Conservation (phyloP, 2,329 filamentous ascomycete genomes). For the Volutella citrinella region DNA sequence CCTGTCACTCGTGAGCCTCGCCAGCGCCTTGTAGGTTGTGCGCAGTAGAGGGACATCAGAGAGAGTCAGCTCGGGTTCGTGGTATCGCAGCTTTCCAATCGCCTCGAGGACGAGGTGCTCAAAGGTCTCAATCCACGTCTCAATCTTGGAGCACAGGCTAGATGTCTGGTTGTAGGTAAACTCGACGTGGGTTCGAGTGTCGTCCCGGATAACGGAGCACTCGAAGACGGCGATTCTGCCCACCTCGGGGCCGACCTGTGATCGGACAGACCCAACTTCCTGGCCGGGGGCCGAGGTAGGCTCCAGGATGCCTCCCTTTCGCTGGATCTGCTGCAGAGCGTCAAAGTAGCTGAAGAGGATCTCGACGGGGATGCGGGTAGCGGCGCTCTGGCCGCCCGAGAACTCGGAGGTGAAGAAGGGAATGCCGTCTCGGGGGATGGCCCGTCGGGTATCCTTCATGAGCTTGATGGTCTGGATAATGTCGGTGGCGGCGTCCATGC, state of each 20-base stretch:
- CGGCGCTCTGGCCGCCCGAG: constrained; percentile 25
- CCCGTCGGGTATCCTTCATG: constrained; percentile 50
- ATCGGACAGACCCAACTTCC: constrained; percentile 35
- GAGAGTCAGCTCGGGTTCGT: constrained; percentile 46
- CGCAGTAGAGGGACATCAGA: constrained; percentile 48
- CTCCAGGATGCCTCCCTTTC: constrained; percentile 47
- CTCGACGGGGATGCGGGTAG: constrained; percentile 49
- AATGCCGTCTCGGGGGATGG: constrained; percentile 42
- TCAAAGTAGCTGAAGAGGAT: constrained; percentile 57
- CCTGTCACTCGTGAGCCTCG: constrained; percentile 41
- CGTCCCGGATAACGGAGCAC: constrained; percentile 44
- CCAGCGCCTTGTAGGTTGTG: constrained; percentile 44
- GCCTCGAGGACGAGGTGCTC: constrained; percentile 44
- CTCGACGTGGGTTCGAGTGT: constrained; percentile 41
- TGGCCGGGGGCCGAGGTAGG: constrained; percentile 41
- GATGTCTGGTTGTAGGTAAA: constrained; percentile 43
- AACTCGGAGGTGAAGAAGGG: constrained; percentile 48
- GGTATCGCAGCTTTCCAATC: constrained; percentile 38
- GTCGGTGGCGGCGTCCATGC: constrained; percentile 43
- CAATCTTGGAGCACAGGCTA: constrained; percentile 40
- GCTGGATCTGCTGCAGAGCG: constrained; percentile 45
- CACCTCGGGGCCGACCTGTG: constrained; percentile 43
- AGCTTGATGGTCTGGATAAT: constrained; percentile 49
- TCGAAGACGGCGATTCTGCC: constrained; percentile 51
- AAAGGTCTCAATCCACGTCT: constrained; percentile 45